Conservation (phyloP, 2,329 filamentous ascomycete genomes). For the Rhynchosporium agropyri region DNA sequence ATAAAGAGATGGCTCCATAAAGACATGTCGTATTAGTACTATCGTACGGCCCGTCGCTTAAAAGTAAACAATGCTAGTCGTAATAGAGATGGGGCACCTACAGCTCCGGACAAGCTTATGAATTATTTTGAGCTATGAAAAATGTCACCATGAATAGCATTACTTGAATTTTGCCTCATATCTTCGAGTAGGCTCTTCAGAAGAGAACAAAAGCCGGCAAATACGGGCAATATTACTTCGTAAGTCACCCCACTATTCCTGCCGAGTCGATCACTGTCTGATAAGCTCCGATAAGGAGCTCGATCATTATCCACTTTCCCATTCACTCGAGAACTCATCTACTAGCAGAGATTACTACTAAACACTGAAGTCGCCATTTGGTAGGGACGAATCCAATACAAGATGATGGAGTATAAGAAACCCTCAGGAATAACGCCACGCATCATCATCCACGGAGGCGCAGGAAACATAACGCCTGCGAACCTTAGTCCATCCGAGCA, state of each 20-base stretch:
- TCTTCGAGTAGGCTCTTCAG: background rate
- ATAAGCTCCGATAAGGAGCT: constrained; percentile 12
- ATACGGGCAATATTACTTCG: background rate
- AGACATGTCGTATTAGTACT: no score
- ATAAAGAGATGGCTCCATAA: no score
- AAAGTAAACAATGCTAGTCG: constrained; percentile 1
- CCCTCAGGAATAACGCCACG: constrained; percentile 19
- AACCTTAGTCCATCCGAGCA: constrained; percentile 62
- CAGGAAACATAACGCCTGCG: constrained; percentile 66
- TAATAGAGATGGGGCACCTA: background rate
- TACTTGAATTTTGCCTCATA: no score
- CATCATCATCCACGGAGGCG: constrained; percentile 55
- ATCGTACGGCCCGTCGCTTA: background rate
- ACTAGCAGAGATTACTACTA: background rate
- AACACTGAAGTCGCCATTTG: background rate
- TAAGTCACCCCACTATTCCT: background rate
- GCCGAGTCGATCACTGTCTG: background rate
- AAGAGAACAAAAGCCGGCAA: background rate
- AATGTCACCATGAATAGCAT: background rate
- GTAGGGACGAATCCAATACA: background rate
- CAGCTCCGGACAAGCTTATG: background rate
- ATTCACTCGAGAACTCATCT: background rate
- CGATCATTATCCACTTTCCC: background rate
- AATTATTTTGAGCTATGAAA: background rate
- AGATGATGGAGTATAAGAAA: constrained; percentile 21